Conservation (phyloP, 2,329 filamentous ascomycete species). For the Ramularia endophylla region DNA sequence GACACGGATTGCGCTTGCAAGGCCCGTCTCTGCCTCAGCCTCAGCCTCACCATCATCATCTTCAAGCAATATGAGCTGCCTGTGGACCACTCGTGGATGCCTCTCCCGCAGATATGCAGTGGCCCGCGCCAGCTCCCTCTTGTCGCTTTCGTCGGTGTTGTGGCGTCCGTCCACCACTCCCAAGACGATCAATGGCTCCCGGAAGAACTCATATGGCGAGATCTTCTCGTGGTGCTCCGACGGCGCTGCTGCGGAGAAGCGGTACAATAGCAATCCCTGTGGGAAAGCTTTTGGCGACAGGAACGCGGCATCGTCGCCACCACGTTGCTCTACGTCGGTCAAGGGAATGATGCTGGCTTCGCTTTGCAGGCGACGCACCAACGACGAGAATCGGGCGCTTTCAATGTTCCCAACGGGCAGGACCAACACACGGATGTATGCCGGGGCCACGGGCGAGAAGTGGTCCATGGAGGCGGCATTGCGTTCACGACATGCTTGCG, state of each 20-base stretch:
- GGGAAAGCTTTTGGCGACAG: slow-evolving; percentile 84
- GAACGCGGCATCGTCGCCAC: slow-evolving; percentile 11
- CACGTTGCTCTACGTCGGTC: slow-evolving; percentile 15
- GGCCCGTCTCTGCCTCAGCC: slow-evolving; percentile 4
- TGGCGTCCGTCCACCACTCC: slow-evolving; percentile 77
- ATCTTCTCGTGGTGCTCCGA: slow-evolving; percentile 73
- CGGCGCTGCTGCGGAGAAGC: slow-evolving; percentile 73
- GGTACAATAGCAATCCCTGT: slow-evolving; percentile 78
- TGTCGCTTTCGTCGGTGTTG: slow-evolving; percentile 44
- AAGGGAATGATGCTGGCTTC: slow-evolving; percentile 64
- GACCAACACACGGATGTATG: slow-evolving; percentile 80
- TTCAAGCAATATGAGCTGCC: slow-evolving; percentile 25
- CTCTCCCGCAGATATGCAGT: slow-evolving; percentile 26
- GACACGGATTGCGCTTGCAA: slow-evolving; percentile 15
- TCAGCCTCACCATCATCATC: slow-evolving; percentile 7
- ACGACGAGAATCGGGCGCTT: slow-evolving; percentile 69
- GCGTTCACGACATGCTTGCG: slow-evolving; percentile 1
- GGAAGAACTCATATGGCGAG: slow-evolving; percentile 83
- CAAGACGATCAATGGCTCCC: slow-evolving; percentile 76
- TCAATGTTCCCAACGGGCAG: slow-evolving; percentile 84
- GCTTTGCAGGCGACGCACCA: slow-evolving; percentile 69
- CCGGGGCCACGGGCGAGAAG: slow-evolving; percentile 84
- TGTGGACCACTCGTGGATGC: slow-evolving; percentile 29
- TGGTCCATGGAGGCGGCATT: slow-evolving; percentile 51
- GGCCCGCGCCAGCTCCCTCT: slow-evolving; percentile 26